These are phyloP conservation scores for Arctostaphylos glauca DNA, from an alignment of 148 eudicot species.

Conservation along the genomic window DNA sequence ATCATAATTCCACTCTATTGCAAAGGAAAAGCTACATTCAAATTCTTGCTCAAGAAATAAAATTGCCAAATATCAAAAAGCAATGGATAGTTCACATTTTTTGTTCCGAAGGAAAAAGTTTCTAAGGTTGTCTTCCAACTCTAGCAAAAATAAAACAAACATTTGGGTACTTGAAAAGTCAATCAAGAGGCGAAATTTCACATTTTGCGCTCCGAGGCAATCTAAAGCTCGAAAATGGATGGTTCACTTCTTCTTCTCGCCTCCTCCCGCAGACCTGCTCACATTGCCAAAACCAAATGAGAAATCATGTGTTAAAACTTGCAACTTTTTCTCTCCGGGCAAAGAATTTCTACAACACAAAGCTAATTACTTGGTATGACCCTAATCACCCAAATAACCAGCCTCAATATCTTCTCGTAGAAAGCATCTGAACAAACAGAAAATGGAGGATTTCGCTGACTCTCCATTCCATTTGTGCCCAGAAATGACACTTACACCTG, in stretches of 20 bases:
- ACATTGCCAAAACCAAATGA: conserved; percentile 9
- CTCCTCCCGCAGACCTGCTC: conserved; percentile 30
- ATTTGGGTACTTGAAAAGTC: neutral
- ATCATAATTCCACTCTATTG: neutral
- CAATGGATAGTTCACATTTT: neutral
- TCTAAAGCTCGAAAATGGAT: neutral
- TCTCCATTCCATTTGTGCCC: too few relatives aligned
- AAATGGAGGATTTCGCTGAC: too few relatives aligned
- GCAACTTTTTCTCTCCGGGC: neutral
- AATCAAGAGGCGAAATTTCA: neutral
- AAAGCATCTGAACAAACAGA: too few relatives aligned
- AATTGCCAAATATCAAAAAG: neutral
- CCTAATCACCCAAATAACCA: too few relatives aligned
- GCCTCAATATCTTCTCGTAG: too few relatives aligned
- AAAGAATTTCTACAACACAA: neutral
- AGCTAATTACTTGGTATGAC: neutral
- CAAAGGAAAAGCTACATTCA: neutral
- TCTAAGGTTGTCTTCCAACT: neutral
- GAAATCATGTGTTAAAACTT: neutral
- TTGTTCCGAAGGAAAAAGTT: neutral
- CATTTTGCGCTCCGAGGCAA: neutral
- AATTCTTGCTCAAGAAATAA: neutral
- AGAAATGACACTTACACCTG: too few relatives aligned
- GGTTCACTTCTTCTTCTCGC: conserved; percentile 29
- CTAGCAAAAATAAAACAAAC: conserved; percentile 2